Conservation (phyloP, 257 asterid species). For the Nicotiana attenuata region DNA sequence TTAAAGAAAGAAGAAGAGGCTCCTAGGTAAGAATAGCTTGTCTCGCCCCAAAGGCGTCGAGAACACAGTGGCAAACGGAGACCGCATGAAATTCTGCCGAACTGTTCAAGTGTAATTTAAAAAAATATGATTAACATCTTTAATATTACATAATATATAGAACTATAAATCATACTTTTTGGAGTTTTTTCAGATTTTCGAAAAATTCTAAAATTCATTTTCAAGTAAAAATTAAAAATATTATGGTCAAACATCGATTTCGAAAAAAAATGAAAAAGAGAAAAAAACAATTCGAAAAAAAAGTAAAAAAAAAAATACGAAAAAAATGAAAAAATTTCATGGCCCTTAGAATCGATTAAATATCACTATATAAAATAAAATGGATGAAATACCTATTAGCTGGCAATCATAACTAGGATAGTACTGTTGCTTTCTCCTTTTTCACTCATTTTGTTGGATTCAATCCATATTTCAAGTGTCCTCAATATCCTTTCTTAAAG, state of each 20-base stretch:
- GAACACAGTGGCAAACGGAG: too few species aligned
- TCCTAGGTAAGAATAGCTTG: neutral
- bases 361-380: neutral
- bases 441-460: neutral
- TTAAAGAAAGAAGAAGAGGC: neutral
- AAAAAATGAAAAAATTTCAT: too few species aligned
- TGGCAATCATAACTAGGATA: neutral
- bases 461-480: neutral
- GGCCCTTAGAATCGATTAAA: neutral
- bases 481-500: neutral
- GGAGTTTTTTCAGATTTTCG: too few species aligned
- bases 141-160: neutral
- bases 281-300: too few species aligned
- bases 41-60: neutral
- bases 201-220: too few species aligned
- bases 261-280: too few species aligned
- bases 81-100: neutral
- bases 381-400: neutral
- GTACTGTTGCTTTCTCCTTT: neutral
- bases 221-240: too few species aligned
- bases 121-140: too few species aligned
- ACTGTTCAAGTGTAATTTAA: too few species aligned
- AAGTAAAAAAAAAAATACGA: too few species aligned
- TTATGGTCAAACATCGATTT: too few species aligned
- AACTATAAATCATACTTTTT: too few species aligned